Evolutionary conservation across 2,329 filamentous ascomycete genomes (phyloP).

Genomic region (Fusarium drepaniforme): DNA sequence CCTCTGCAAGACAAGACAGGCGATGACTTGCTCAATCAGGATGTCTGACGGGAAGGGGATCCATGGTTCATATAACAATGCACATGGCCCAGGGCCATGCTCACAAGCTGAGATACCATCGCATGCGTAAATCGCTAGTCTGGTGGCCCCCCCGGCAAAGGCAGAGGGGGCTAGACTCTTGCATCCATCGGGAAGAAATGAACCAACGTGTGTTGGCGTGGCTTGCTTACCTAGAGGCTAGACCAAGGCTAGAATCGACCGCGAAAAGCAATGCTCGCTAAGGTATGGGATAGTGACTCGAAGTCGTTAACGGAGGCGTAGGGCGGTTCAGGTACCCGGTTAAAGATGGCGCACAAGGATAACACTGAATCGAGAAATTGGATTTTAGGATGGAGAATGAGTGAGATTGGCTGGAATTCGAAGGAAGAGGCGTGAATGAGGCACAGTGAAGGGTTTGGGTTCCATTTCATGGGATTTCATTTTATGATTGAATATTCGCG

Average conservation of each 20-base stretch:
- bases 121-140: conserved; percentile 39
- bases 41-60: conserved; percentile 22
- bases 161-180: conserved; percentile 35
- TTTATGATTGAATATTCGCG: background rate
- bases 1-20: conserved; percentile 23
- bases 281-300: conserved; percentile 15
- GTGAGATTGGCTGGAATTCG: conserved; percentile 24
- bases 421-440: conserved; percentile 5
- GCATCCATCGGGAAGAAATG: conserved; percentile 42
- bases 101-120: conserved; percentile 34
- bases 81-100: conserved; percentile 23
- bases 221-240: conserved; percentile 40
- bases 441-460: conserved; percentile 13
- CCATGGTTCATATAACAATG: conserved; percentile 38
- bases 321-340: conserved; percentile 11
- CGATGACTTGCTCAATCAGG: conserved; percentile 20
- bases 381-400: conserved; percentile 31
- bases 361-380: conserved; percentile 25
- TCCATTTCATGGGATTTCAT: conserved; percentile 8
- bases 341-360: conserved; percentile 13
- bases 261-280: conserved; percentile 31
- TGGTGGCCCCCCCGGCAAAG: conserved; percentile 21
- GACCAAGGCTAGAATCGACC: conserved; percentile 29
- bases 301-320: conserved; percentile 7
- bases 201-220: conserved; percentile 37